Base-by-base conservation (phyloP, 306 rosid genomes). In the Clitoria ternatea region DNA sequence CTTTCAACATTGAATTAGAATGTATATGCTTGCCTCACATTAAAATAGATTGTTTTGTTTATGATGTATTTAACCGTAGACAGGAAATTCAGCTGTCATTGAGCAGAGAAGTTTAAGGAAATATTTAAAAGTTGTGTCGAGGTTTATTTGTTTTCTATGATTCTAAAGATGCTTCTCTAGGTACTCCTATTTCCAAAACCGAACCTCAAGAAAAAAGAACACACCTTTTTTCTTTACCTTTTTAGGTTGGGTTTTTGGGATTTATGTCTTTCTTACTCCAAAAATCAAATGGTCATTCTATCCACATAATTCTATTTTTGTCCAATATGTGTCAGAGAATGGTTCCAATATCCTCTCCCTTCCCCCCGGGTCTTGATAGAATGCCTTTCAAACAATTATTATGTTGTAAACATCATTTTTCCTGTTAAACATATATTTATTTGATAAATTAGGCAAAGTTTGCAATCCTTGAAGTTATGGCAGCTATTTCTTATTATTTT, bases 81-180 rank as follows among this genome's bases (percentile, higher is more conserved):
- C 32, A 14, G 72, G 27, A 65, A 35, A 42, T 56, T 55, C 59
- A 32, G 4, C 20, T 47, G n/a, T 23, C 2, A 1, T 29, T 17
- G 40, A 18, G 26, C 8, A 18, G 66, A 45, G 72, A 36, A 50
- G 74, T 66, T 72, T 66, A 65, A 40, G 61, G 33, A 27, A 61
- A 61, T 29, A 10, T 29, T 61, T 13, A 61, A 17, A 43, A 55
- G 43, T 66, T 30, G 50, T 60, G 14, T 42, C 54, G 4, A 52
- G 61, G 81, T 63, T 70, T 53, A 54, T 15, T 54, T 24, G 52
- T 32, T 70, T 22, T 45, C 4, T 53, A 43, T 63, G 59, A 61
- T 39, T 69, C 26, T 69, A 64, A 69, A 44, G 37, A 50, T 60
- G 65, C 55, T 76, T 48, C 70, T 68, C 48, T 35, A 14, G 1